phyloP scores from a whole-genome alignment of 352 stramenopile species.

The Globisporangium nodosum region DNA sequence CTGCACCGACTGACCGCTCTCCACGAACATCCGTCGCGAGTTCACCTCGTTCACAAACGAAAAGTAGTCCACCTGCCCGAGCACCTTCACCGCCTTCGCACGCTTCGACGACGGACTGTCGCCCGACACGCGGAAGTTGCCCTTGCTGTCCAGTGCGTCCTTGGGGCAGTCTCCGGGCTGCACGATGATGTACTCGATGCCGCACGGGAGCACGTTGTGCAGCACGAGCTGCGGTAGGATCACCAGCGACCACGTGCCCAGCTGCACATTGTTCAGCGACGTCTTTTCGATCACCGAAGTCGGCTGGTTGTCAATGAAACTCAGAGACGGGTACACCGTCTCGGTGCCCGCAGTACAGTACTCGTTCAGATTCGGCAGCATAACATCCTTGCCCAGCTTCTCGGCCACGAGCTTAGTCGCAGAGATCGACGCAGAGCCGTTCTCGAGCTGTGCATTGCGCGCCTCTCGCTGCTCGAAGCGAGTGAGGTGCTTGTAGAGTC shows the following conservation, averaged over 20 bases:
- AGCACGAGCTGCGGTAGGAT: constrained; percentile 80
- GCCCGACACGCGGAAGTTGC: constrained; percentile 39
- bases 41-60: constrained; percentile 76
- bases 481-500: constrained; percentile 70
- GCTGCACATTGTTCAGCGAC: constrained; percentile 43
- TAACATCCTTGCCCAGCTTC: constrained; percentile 59
- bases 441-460: constrained; percentile 49
- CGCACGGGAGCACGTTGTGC: constrained; percentile 79
- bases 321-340: constrained; percentile 60
- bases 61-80: constrained; percentile 65
- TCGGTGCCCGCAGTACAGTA: constrained; percentile 51
- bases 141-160: constrained; percentile 51
- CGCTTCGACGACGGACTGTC: constrained; percentile 33
- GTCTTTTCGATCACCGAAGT: constrained; percentile 74
- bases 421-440: constrained; percentile 28
- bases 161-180: constrained; percentile 64
- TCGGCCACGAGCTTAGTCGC: constrained; percentile 53
- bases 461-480: constrained; percentile 64
- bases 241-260: constrained; percentile 71
- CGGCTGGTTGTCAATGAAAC: constrained; percentile 78
- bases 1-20: constrained; percentile 77
- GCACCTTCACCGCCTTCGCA: constrained; percentile 34
- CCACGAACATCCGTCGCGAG: constrained; percentile 58
- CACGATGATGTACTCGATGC: constrained; percentile 80
- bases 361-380: constrained; percentile 40